Evolutionary conservation across 140 eudicot genomes (phyloP), one percentile per base, ranked within the genome.

Genomic region (Senecio squalidus): DNA sequence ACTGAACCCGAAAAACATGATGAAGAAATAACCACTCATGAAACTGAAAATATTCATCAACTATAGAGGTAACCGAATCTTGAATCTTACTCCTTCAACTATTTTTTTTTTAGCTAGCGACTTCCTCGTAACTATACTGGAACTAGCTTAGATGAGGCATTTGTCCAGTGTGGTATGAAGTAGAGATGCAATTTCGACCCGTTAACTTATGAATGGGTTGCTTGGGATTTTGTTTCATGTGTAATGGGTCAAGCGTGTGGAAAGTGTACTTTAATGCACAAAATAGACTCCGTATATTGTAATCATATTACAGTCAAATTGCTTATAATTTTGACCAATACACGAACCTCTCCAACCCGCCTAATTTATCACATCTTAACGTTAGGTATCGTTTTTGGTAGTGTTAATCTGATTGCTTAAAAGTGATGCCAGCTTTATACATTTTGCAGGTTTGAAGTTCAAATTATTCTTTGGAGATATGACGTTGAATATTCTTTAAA

Each of bases 41-140:
- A 64, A 67, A 48, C 70, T 0, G 47, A 60, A 38, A 67, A 65
- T 17, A 11, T 46, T 64, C 80, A 41, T 26, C 69, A 66, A 66
- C 67, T 47, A 36, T 79, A 79, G 62, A 74, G 81, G 84, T 74
- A 61, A 56, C 50, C 15, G 2, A 47, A 30, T n/a, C n/a, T n/a
- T n/a, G n/a, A n/a, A n/a, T n/a, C n/a, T 62, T 30, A 15, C 21
- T 38, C 58, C 8, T 18, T 31, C 6, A 39, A 17, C 43, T 39
- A 16, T 28, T 16, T 43, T 6, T 33, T 24, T 36, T 36, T 43
- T 54, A 31, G 41, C 27, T 44, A 27, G n/a, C n/a, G n/a, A n/a
- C n/a, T n/a, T n/a, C n/a, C 20, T 47, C 24, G 18, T 26, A 21
- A 47, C 25, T 47, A n/a, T 17, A 47, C 5, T 7, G 23, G 28